A percentile compares a stretch with the other conserved stretches of the same genome.
These are phyloP conservation scores for Marasmius fiardii DNA, from an alignment of 1,284 basidiomycete genomes.

Conservation along the genomic window DNA sequence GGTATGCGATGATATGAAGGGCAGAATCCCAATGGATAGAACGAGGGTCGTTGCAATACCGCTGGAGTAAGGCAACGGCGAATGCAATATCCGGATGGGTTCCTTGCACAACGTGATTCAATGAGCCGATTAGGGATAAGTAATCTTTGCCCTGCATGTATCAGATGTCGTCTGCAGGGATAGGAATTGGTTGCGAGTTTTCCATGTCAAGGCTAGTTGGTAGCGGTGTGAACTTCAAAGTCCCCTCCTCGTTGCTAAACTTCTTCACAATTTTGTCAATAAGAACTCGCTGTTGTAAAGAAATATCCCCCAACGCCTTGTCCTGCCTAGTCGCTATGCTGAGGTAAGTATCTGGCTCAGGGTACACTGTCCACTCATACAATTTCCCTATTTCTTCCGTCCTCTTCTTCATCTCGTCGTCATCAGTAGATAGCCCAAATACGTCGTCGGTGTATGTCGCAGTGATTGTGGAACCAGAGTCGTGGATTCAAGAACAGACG, in stretches of 20 bases:
- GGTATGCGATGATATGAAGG: conserved; percentile 28
- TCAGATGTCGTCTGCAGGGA: conserved; percentile 11
- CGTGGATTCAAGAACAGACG: too few relatives aligned
- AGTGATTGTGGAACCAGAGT: too few relatives aligned
- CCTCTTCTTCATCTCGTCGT: too few relatives aligned
- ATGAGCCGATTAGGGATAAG: conserved; percentile 18
- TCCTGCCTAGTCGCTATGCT: not conserved
- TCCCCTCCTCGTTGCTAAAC: conserved; percentile 20
- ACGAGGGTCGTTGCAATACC: conserved; percentile 23
- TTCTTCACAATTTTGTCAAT: conserved; percentile 20
- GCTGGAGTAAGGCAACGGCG: conserved; percentile 24
- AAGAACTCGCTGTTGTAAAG: conserved; percentile 22
- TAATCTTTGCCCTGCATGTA: conserved; percentile 27
- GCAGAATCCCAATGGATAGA: conserved; percentile 25
- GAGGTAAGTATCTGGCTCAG: not conserved
- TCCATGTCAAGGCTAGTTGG: conserved; percentile 16
- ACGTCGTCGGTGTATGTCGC: too few relatives aligned
- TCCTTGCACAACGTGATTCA: conserved; percentile 27
- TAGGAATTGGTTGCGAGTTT: conserved; percentile 8
- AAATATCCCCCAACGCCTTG: conserved; percentile 11
- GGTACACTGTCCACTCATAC: too few relatives aligned
- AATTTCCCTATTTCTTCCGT: too few relatives aligned
- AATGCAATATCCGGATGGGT: conserved; percentile 28
- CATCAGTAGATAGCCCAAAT: too few relatives aligned
- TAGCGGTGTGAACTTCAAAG: conserved; percentile 18